Conservation (phyloP, 805 yeast genomes). For the Metschnikowia similis region DNA sequence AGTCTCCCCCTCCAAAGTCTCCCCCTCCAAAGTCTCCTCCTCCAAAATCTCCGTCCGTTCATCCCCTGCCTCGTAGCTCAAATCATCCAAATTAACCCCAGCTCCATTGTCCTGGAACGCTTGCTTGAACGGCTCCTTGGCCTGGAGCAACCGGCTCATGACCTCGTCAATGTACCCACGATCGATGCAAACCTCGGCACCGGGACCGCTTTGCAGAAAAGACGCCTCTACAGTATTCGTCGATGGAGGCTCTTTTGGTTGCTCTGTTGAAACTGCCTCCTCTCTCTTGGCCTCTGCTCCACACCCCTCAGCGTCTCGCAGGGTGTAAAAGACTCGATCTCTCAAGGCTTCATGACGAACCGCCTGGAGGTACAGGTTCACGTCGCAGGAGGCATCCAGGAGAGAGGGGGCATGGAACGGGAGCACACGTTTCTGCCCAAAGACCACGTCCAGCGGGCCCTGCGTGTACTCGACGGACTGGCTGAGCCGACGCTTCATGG, state of each 20-base stretch:
- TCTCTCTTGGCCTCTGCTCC: background rate
- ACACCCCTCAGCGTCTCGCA: background rate
- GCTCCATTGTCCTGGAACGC: background rate
- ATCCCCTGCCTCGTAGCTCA: background rate
- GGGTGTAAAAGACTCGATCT: constrained; percentile 17
- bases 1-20: background rate
- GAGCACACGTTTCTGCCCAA: constrained; percentile 31
- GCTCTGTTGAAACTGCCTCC: background rate
- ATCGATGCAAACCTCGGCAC: background rate
- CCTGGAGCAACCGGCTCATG: background rate
- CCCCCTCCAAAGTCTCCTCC: background rate
- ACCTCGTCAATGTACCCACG: background rate
- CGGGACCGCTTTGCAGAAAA: too few relatives aligned
- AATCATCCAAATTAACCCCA: background rate
- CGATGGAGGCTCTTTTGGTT: background rate
- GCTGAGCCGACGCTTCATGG: constrained; percentile 1
- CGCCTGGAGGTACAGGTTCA: constrained; percentile 21
- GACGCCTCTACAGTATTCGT: too few relatives aligned
- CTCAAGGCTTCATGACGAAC: constrained; percentile 32
- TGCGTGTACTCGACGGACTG: constrained; percentile 11
- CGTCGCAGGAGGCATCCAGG: constrained; percentile 8
- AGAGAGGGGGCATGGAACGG: constrained; percentile 13
- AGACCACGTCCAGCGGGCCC: constrained; percentile 23
- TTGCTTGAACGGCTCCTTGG: background rate
- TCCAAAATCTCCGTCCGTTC: background rate